Conservation (phyloP, 129 eudicot genomes). For the Flaveria linearis region DNA sequence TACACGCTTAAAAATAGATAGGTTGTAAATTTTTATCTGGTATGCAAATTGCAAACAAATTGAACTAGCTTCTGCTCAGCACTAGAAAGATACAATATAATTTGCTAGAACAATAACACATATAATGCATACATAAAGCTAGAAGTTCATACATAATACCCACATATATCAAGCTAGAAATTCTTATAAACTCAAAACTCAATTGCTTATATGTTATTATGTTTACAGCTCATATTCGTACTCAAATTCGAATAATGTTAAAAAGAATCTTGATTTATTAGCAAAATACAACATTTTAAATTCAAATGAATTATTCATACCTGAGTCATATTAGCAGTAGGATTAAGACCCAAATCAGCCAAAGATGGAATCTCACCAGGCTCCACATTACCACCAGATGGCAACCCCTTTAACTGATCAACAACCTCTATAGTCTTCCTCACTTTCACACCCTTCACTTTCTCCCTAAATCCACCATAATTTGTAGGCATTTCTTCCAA, state of each 20-base stretch:
- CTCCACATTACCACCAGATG: slow-evolving; percentile 70
- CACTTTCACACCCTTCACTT: slow-evolving; percentile 68
- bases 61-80: not conserved
- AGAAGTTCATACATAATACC: not conserved
- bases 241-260: not conserved
- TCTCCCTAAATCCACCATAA: slow-evolving; percentile 91
- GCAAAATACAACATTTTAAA: not conserved
- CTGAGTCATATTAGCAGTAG: slow-evolving; percentile 65
- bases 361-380: slow-evolving; percentile 86
- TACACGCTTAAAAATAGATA: not conserved
- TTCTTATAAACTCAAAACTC: too few species aligned
- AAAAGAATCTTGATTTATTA: not conserved
- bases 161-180: not conserved
- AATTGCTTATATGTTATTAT: too few species aligned
- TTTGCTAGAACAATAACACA: not conserved
- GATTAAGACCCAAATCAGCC: slow-evolving; percentile 85
- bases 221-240: too few species aligned
- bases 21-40: not conserved
- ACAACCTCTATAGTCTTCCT: slow-evolving; percentile 73
- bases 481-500: slow-evolving; percentile 85
- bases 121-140: not conserved
- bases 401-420: slow-evolving; percentile 83
- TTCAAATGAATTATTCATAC: slow-evolving; percentile 31
- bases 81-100: not conserved
- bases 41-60: not conserved